Base-by-base conservation (phyloP, 495 filamentous ascomycete species). In the Corynascus novoguineensis region DNA sequence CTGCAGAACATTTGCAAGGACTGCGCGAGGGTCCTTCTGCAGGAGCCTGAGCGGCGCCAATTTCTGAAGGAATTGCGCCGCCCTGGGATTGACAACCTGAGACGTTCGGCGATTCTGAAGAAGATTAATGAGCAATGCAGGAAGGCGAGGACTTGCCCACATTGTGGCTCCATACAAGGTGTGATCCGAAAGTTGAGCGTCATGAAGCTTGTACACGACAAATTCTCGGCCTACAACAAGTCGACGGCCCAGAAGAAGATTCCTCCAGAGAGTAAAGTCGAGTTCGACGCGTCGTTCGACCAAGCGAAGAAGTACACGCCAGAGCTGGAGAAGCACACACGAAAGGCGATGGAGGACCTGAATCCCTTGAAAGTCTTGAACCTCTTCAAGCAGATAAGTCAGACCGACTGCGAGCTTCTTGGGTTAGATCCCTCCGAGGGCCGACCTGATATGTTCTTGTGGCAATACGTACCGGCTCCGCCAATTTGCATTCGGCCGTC, bases 361-460 rank as follows among this genome's bases (percentile, higher is more conserved):
- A 95, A 97, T 62, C 90, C 93, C 0, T 78, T 97, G 15, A 82
- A 86, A 21, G 90, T 96, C 15, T 71, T 97, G 42, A 90, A 96
- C 62, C 75, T 97, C 11, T 96, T 98, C 77, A 89, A 88, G 71
- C 83, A 83, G 63, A 90, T 98, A 44, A 83, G 82, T n/a, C 80
- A 84, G 37, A 77, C 78, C 14, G 95, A 98, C 69, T 96, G 92
- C 66, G 95, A 97, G 65, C 78, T 98, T 11, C 72, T 98, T 21
- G 90, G 90, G 3, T 80, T 98, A 68, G 83, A 96, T 60, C 89
- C 93, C 31, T 77, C 82, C 28, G 88, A 95, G 62, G 91, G 90
- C 2, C 80, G 92, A 45, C 93, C 93, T 1, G 93, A 98, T 64
- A 95, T 96, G 88, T 95, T 96, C 70, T 79, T 98, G 19, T 98